A percentile compares a stretch with the other conserved stretches of the same genome.
phyloP scores from a whole-genome alignment of 2,329 filamentous ascomycete genomes.

The Colletotrichum shisoi region DNA sequence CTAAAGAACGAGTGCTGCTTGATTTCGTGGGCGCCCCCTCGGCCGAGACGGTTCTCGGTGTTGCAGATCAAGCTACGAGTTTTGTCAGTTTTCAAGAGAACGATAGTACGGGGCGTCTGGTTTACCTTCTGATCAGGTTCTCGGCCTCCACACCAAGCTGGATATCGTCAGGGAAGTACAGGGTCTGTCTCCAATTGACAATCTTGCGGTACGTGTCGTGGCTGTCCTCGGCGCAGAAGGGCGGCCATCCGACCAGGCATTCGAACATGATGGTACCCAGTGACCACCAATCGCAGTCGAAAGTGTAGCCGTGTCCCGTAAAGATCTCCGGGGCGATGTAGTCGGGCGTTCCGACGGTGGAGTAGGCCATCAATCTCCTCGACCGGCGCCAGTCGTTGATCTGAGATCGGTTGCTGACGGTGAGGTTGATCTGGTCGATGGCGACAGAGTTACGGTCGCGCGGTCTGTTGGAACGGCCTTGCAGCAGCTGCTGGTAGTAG shows the following conservation, averaged over 20 bases:
- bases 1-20: conserved; percentile 96
- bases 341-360: conserved; percentile 95
- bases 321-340: conserved; percentile 99
- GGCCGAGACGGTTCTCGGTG: conserved; percentile 87
- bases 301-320: conserved; percentile 93
- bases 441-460: conserved; percentile 92
- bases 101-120: conserved; percentile 23
- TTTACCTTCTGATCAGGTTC: conserved; percentile 87
- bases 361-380: conserved; percentile 94
- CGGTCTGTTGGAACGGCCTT: conserved; percentile 75
- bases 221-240: conserved; percentile 96
- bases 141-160: conserved; percentile 88
- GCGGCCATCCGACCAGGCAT: conserved; percentile 97
- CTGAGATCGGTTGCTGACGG: conserved; percentile 94
- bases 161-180: conserved; percentile 97
- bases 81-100: neutral
- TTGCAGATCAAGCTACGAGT: conserved; percentile 85
- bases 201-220: conserved; percentile 99
- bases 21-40: conserved; percentile 87
- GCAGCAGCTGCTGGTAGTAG: conserved; percentile 96
- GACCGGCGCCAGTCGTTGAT: conserved; percentile 99
- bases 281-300: conserved; percentile 99
- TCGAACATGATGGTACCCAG: conserved; percentile 99
- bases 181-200: conserved; percentile 93
- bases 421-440: conserved; percentile 97